phyloP scores from a whole-genome alignment of 768 basidiomycete species.

The Tulasnella calospora region DNA sequence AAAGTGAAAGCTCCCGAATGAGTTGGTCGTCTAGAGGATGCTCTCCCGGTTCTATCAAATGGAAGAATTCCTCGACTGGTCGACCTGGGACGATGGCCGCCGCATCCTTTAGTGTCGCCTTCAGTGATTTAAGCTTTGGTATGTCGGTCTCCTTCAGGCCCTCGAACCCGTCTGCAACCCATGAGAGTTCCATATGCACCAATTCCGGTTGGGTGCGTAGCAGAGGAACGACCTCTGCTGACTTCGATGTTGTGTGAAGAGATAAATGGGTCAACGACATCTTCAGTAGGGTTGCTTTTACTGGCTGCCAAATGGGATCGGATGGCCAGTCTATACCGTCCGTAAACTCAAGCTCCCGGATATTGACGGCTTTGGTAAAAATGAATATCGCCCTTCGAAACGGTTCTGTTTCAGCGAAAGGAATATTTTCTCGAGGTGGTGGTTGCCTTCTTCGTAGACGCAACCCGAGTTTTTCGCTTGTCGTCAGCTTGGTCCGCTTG shows the following conservation, averaged over 20 bases:
- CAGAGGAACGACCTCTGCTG: background rate
- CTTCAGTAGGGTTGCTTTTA: background rate
- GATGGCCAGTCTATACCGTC: background rate
- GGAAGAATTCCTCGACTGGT: background rate
- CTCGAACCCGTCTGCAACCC: background rate
- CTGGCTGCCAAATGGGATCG: background rate
- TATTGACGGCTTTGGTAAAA: background rate
- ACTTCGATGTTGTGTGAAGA: background rate
- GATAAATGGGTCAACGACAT: background rate
- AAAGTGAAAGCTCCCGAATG: background rate
- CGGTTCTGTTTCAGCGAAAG: background rate
- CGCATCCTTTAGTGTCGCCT: background rate
- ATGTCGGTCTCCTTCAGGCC: background rate
- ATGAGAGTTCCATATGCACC: background rate
- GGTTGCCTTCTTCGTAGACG: background rate
- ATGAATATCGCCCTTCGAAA: background rate
- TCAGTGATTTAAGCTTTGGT: background rate
- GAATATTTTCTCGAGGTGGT: background rate
- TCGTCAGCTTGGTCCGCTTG: background rate
- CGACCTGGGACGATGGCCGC: background rate
- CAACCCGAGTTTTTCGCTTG: background rate
- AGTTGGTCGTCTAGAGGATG: background rate
- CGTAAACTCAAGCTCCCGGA: background rate
- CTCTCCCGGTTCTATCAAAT: background rate
- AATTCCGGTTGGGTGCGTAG: background rate